phyloP scores from a whole-genome alignment of 805 yeast genomes.

The Monosporozyma yasuniensis region DNA sequence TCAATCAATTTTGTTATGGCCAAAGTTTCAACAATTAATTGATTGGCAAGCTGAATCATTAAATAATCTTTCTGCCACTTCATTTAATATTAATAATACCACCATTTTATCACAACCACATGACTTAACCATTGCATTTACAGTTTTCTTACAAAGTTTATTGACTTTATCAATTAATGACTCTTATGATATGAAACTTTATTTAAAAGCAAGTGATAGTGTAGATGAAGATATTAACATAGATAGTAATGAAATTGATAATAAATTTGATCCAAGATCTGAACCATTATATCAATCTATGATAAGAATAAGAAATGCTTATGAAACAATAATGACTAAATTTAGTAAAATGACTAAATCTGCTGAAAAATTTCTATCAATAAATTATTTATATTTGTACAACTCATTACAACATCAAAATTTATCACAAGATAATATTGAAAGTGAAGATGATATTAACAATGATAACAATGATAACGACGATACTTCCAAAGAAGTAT shows the following conservation, averaged over 20 bases:
- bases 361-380: slow-evolving; percentile 62
- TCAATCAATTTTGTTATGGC: slow-evolving; percentile 71
- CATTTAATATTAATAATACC: slow-evolving; percentile 16
- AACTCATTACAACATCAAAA: slow-evolving; percentile 22
- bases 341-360: slow-evolving; percentile 47
- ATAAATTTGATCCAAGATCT: slow-evolving; percentile 23
- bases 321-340: slow-evolving; percentile 69
- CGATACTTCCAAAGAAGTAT: slow-evolving; percentile 2
- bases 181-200: neutral
- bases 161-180: slow-evolving; percentile 43
- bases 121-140: slow-evolving; percentile 69
- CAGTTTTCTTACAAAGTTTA: slow-evolving; percentile 62
- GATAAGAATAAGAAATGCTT: slow-evolving; percentile 63
- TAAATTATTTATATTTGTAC: slow-evolving; percentile 34
- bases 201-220: neutral
- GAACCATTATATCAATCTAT: slow-evolving; percentile 74
- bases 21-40: slow-evolving; percentile 65
- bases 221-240: neutral
- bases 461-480: neutral
- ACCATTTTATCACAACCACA: slow-evolving; percentile 38
- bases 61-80: slow-evolving; percentile 38
- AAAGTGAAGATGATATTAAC: neutral
- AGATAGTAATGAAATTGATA: neutral
- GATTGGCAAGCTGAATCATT: slow-evolving; percentile 71
- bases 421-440: slow-evolving; percentile 9